These are phyloP conservation scores for Microsporum audouinii DNA, from an alignment of 2,329 filamentous ascomycete species.

Conservation along the genomic window DNA sequence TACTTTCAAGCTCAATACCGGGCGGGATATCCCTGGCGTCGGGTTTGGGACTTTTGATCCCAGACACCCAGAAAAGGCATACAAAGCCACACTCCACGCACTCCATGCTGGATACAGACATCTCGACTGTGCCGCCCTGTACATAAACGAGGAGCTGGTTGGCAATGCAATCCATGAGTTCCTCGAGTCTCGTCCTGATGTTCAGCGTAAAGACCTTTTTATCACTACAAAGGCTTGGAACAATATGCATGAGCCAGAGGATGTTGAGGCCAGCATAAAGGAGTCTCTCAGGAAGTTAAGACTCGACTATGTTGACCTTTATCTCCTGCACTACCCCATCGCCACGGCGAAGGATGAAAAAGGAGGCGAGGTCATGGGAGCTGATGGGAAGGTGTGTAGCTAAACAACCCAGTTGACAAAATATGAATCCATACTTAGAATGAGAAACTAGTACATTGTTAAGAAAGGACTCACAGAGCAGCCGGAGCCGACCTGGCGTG, in stretches of 20 bases:
- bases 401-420: conserved; percentile 10
- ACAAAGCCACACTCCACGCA: conserved; percentile 42
- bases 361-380: conserved; percentile 1
- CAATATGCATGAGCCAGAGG: conserved; percentile 39
- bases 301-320: conserved; percentile 61
- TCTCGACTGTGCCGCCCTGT: conserved; percentile 47
- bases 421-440: conserved; percentile 6
- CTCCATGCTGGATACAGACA: conserved; percentile 43
- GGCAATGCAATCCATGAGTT: conserved; percentile 45
- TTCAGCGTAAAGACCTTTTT: conserved; percentile 42
- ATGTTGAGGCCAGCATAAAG: conserved; percentile 43
- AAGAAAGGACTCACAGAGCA: conserved; percentile 55
- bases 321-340: conserved; percentile 45
- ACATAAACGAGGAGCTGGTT: conserved; percentile 44
- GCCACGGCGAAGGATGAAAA: conserved; percentile 21
- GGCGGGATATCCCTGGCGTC: conserved; percentile 50
- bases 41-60: conserved; percentile 51
- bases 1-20: conserved; percentile 45
- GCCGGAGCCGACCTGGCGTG: conserved; percentile 52
- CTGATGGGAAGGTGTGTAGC: conserved; percentile 1
- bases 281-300: conserved; percentile 54
- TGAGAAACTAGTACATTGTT: conserved; percentile 40
- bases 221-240: conserved; percentile 45
- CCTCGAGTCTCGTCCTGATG: conserved; percentile 37
- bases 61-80: conserved; percentile 50